A percentile compares a stretch with the other conserved stretches of the same genome.
phyloP scores from a whole-genome alignment of 164 flowering plant species.

The Chimonanthus praecox region DNA sequence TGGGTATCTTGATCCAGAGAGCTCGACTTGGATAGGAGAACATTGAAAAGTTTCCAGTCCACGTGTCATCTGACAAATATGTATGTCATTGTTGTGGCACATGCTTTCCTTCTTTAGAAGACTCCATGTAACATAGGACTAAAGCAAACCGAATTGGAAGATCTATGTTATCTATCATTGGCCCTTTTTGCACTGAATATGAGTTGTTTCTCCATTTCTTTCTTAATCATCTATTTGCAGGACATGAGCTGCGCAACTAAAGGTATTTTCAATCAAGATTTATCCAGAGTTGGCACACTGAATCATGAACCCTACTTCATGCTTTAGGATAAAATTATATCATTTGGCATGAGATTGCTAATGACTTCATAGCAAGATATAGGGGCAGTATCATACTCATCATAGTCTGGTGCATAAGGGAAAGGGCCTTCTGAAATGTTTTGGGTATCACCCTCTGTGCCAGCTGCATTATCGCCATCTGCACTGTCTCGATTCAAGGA shows the following conservation, averaged over 20 bases:
- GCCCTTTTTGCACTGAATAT: no score
- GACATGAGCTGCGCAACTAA: no score
- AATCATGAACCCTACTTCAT: background rate
- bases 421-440: constrained; percentile 25
- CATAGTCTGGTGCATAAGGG: constrained; percentile 27
- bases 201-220: no score
- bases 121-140: background rate
- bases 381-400: constrained; percentile 40
- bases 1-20: no score
- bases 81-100: background rate
- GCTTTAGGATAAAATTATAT: background rate
- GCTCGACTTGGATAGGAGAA: background rate
- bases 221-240: no score
- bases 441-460: constrained; percentile 23
- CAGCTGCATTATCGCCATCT: constrained; percentile 20
- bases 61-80: background rate
- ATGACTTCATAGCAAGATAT: constrained; percentile 9
- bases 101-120: background rate
- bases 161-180: background rate
- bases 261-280: no score
- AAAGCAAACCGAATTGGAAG: background rate
- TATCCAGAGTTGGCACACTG: background rate
- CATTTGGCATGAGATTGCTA: background rate
- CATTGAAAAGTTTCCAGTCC: background rate
- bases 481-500: constrained; percentile 3